phyloP scores from a whole-genome alignment of 2,329 filamentous ascomycete genomes.

The Ophiostoma ips region DNA sequence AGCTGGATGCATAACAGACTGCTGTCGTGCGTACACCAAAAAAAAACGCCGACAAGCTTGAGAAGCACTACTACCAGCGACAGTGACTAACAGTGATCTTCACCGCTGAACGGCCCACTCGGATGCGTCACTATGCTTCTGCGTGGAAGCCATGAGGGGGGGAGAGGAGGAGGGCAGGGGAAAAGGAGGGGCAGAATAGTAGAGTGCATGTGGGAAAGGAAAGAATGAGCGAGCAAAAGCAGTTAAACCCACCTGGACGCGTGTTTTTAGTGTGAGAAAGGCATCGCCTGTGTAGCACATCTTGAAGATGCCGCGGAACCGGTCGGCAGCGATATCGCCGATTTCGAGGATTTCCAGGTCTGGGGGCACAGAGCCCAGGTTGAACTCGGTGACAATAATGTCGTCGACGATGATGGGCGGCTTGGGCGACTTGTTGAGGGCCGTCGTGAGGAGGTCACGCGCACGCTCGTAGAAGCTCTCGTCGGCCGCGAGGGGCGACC shows the following conservation, averaged over 20 bases:
- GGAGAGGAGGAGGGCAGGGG: conserved; percentile 1
- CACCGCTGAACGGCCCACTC: neutral
- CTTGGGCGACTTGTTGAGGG: conserved; percentile 94
- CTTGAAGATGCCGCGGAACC: conserved; percentile 97
- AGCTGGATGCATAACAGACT: neutral
- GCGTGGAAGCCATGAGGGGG: conserved; percentile 3
- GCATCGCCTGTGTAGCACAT: conserved; percentile 97
- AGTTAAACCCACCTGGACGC: conserved; percentile 71
- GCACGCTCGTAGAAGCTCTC: conserved; percentile 81
- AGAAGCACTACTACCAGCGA: neutral
- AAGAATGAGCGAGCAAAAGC: conserved; percentile 4
- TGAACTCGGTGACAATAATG: conserved; percentile 95
- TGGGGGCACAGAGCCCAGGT: conserved; percentile 85
- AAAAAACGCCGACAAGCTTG: neutral
- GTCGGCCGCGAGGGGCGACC: conserved; percentile 95
- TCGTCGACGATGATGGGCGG: conserved; percentile 99
- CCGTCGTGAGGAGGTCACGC: conserved; percentile 84
- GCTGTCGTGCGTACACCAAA: neutral
- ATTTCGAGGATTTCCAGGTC: conserved; percentile 96
- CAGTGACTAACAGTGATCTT: neutral
- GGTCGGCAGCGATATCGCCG: conserved; percentile 89
- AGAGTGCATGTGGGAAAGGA: neutral
- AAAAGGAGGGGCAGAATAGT: conserved; percentile 3
- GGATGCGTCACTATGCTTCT: neutral
- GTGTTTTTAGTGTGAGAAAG: conserved; percentile 85